Base-by-base conservation (phyloP, 2,329 filamentous ascomycete species). In the Alternaria rosae region DNA sequence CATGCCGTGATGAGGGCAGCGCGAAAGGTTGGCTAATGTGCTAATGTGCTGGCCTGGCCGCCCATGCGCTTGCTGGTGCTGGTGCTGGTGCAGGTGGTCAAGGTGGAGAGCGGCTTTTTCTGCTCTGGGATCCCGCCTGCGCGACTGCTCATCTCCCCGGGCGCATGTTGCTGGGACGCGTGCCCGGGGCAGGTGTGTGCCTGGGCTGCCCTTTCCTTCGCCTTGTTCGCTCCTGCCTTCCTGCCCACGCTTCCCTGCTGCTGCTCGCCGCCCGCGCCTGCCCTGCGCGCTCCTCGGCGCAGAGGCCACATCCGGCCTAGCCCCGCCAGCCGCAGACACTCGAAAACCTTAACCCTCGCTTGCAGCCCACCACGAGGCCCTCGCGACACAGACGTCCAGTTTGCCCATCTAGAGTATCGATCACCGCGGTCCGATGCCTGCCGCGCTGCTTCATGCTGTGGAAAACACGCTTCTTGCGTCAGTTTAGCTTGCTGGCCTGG, bases 401-500 rank as follows among this genome's bases (percentile, higher is more conserved):
- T 65, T 67, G 65, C 65, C 65, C 57, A 56, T 48, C 59, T 55
- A 54, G 38, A 64, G 63, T 63, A 53, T 50, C n/a, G 62, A 61
- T 61, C 62, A 59, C 58, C 61, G 52, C 61, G 57, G 61, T 64
- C 58, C 58, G 47, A 56, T 28, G 42, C 44, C 50, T n/a, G 54
- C 32, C 32, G 50, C 57, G 52, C 38, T 56, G 58, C 57, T 41
- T 48, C 28, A 50, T 55, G 42, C n/a, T 26, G 47, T 44, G 45
- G 25, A 51, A 52, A 53, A 32, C 45, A 54, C 50, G 50, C 56
- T 57, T 44, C 45, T 59, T 59, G 59, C 56, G 52, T 54, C 59
- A 56, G 59, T 55, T 42, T 52, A 55, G 58, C 50, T 47, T 43
- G 26, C 4, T 1, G 30, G 47, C 53, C 55, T 20, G 28, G 44